A percentile compares a stretch with the other conserved stretches of the same genome.
phyloP scores from a whole-genome alignment of 148 eudicot genomes.

The Fagopyrum tataricum region DNA sequence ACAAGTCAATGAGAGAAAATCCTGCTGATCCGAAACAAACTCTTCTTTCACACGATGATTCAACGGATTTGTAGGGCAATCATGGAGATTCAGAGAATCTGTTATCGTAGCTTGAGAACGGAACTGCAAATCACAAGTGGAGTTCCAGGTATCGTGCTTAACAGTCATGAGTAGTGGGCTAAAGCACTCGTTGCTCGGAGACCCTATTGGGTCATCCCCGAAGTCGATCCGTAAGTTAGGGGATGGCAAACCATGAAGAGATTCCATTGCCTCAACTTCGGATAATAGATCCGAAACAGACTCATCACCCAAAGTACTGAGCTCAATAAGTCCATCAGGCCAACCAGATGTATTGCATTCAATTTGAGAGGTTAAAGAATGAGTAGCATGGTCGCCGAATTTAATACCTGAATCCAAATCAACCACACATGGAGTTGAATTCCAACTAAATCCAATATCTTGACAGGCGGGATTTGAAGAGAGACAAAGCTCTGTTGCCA shows the following conservation, averaged over 20 bases:
- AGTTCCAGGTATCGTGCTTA: slow-evolving; percentile 42
- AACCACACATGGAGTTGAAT: slow-evolving; percentile 33
- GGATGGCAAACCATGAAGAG: slow-evolving; percentile 46
- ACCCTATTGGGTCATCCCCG: neutral
- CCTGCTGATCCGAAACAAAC: neutral
- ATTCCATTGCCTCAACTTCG: slow-evolving; percentile 95
- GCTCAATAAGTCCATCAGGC: slow-evolving; percentile 54
- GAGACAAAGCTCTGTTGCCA: slow-evolving; percentile 24
- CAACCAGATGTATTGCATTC: slow-evolving; percentile 9
- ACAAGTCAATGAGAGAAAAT: slow-evolving; percentile 7
- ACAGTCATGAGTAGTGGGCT: slow-evolving; percentile 47
- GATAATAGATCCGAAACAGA: slow-evolving; percentile 90
- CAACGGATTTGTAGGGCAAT: slow-evolving; percentile 18
- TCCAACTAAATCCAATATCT: slow-evolving; percentile 54
- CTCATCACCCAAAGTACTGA: slow-evolving; percentile 77
- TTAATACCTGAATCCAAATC: neutral
- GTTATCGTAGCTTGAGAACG: slow-evolving; percentile 26
- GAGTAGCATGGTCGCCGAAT: neutral
- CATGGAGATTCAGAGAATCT: slow-evolving; percentile 23
- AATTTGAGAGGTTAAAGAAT: neutral
- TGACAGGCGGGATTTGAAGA: slow-evolving; percentile 29
- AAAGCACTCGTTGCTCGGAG: slow-evolving; percentile 53
- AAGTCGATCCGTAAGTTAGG: slow-evolving; percentile 17
- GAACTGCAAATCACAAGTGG: slow-evolving; percentile 43
- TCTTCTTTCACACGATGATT: slow-evolving; percentile 1